Base-by-base conservation (phyloP, 345 rosid species). In the Corymbia maculata region DNA sequence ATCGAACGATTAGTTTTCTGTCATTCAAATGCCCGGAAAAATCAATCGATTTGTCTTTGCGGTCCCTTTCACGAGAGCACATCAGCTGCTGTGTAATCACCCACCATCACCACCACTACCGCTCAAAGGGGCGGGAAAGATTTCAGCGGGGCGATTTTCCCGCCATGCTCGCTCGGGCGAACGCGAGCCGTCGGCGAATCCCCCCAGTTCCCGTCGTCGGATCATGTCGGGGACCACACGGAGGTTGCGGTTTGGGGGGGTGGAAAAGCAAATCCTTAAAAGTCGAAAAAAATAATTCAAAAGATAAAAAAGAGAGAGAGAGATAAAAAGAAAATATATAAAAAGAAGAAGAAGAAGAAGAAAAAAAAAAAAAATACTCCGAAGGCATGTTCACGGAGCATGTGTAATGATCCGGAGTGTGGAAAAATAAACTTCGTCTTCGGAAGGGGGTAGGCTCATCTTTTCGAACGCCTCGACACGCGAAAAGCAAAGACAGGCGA, bases 1-100 rank as follows among this genome's bases (percentile, higher is more conserved):
- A 0, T 13, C 3, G 28, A 28, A 6, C 2, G 9, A 16, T 17
- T 32, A 32, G 16, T 8, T 32, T 70, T 8, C 2, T 45, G 3
- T 32, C 5, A 14, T 32, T 3, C 5, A 4, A 70, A 70, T 36
- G 7, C 4, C 4, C 6, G 11, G 2, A 36, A 4, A 47, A 47
- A 47, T 55, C 61, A 22, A 55, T 55, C 28, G 21, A 55, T 55
- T 55, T 28, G 22, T 70, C 80, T 32, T 32, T 8, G 16, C 45
- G 80, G 49, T 42, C 14, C 82, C 82, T 75, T 75, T 75, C 82
- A 36, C 82, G 82, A 75, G 82, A 75, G 49, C 13, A 3, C 42
- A 64, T n/a, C 75, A n/a, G n/a, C 75, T n/a, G 75, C n/a, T 6
- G 42, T 36, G 42, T 36, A 36, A 13, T 15, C 4, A 26, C 70